Base-by-base conservation (phyloP, 2,329 filamentous ascomycete genomes). In the Karstenula rhodostoma region DNA sequence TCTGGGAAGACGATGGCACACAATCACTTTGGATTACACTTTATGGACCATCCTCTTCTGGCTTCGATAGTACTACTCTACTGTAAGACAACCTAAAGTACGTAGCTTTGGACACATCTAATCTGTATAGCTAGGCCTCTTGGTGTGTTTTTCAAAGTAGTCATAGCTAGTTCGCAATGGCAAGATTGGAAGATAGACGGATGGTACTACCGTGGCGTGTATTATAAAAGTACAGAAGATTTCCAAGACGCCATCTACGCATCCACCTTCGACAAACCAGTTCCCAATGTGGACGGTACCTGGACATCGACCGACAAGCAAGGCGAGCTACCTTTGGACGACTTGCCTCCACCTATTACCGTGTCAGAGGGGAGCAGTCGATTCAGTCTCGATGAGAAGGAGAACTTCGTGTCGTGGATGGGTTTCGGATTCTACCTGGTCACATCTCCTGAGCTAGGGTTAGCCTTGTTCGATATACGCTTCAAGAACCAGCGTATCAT, bases 191-290 rank as follows among this genome's bases (percentile, higher is more conserved):
- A 69, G 15, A 68, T 85, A 0, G 75, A 79, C 19, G 83, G 82
- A 1, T 87, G 85, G 83, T 80, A 84, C 17, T 87, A 86, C 67
- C 82, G 85, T 58, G 80, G 81, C 47, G 70, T 83, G n/a, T 83
- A 83, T 61, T 88, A 87, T 65, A 69, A 78, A 33, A 81, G 81
- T 4, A 83, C 81, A 1, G 77, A 84, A 19, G 79, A 77, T 4
- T 83, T 86, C 69, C 73, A 82, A 35, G 65, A 57, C 0, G 83
- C 83, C 1, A 82, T 80, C 65, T 79, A 73, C 57, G 72, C 72
- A 23, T 73, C 77, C 3, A 76, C 71, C 4, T 84, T 86, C 61
- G 77, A 79, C 50, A 85, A 83, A 66, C 76, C 83, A 23, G 75
- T 75, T 1, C 75, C 81, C 23, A 83, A 83, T 48, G 73, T 83